These are phyloP conservation scores for Pseudoturritis turrita DNA, from an alignment of 345 rosid genomes.

Conservation along the genomic window DNA sequence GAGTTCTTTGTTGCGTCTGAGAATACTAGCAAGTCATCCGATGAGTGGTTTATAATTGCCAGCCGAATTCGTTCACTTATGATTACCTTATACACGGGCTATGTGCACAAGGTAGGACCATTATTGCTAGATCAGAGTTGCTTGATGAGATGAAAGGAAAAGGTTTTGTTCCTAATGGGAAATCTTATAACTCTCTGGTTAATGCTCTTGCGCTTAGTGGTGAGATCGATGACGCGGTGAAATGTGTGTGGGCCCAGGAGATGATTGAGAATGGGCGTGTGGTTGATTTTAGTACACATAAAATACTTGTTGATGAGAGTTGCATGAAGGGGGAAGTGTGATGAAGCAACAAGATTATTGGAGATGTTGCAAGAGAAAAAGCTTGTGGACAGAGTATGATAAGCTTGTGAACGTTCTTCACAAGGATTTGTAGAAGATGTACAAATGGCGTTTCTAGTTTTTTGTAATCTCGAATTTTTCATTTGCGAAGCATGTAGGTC, in stretches of 20 bases:
- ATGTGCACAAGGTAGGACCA: slow-evolving; percentile 79
- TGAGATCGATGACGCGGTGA: slow-evolving; percentile 56
- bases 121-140: slow-evolving; percentile 69
- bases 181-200: slow-evolving; percentile 75
- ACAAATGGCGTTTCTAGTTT: neutral
- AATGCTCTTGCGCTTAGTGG: slow-evolving; percentile 75
- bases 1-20: no score
- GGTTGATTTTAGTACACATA: slow-evolving; percentile 65
- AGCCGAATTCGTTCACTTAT: slow-evolving; percentile 72
- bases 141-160: slow-evolving; percentile 68
- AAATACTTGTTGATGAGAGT: slow-evolving; percentile 68
- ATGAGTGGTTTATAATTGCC: slow-evolving; percentile 70
- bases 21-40: neutral
- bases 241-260: slow-evolving; percentile 65
- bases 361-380: slow-evolving; percentile 52
- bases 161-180: slow-evolving; percentile 67
- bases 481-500: neutral
- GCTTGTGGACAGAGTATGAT: slow-evolving; percentile 53
- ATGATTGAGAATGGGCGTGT: slow-evolving; percentile 59
- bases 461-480: neutral
- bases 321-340: slow-evolving; percentile 51
- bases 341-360: slow-evolving; percentile 55
- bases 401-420: slow-evolving; percentile 63
- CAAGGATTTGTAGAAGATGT: slow-evolving; percentile 36
- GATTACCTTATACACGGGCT: slow-evolving; percentile 83